A percentile compares a stretch with the other conserved stretches of the same genome.
Evolutionary conservation across 164 flowering plant species (phyloP).

Genomic region (Piper longum): DNA sequence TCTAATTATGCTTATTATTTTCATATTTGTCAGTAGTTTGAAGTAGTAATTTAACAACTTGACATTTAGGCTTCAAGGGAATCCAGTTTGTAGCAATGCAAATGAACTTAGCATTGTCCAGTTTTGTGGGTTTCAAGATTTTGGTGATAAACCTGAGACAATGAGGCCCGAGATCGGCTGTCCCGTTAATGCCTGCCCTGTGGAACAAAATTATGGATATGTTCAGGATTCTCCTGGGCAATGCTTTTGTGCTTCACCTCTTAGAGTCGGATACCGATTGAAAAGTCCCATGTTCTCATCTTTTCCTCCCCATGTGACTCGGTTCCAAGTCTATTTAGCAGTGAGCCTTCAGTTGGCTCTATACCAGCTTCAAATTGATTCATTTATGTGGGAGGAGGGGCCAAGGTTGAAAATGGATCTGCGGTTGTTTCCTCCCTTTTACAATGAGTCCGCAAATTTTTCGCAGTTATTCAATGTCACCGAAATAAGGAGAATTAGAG

Average conservation of each 20-base stretch:
- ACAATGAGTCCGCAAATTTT: constrained; percentile 6
- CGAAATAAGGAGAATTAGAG: constrained; percentile 41
- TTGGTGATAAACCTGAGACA: constrained; percentile 1
- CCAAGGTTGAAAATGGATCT: constrained; percentile 61
- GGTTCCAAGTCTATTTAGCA: constrained; percentile 39
- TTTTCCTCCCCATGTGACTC: constrained; percentile 32
- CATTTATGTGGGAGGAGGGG: constrained; percentile 50
- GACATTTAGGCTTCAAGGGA: constrained; percentile 56
- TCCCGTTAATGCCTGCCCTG: constrained; percentile 36
- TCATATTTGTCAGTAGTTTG: not conserved
- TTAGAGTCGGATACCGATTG: constrained; percentile 64
- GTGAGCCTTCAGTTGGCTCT: constrained; percentile 34
- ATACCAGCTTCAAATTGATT: constrained; percentile 38
- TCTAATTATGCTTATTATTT: not conserved
- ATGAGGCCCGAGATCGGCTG: constrained; percentile 14
- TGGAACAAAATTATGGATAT: constrained; percentile 28
- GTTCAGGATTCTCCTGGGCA: constrained; percentile 22
- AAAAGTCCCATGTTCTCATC: constrained; percentile 80
- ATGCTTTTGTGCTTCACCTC: constrained; percentile 74
- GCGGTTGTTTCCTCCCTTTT: constrained; percentile 44
- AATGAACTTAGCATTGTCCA: constrained; percentile 23
- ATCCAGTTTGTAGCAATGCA: constrained; percentile 47
- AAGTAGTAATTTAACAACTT: not conserved
- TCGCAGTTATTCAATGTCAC: constrained; percentile 23
- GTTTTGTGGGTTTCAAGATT: constrained; percentile 24